Conservation (phyloP, 257 asterid species). For the Catharanthus roseus region DNA sequence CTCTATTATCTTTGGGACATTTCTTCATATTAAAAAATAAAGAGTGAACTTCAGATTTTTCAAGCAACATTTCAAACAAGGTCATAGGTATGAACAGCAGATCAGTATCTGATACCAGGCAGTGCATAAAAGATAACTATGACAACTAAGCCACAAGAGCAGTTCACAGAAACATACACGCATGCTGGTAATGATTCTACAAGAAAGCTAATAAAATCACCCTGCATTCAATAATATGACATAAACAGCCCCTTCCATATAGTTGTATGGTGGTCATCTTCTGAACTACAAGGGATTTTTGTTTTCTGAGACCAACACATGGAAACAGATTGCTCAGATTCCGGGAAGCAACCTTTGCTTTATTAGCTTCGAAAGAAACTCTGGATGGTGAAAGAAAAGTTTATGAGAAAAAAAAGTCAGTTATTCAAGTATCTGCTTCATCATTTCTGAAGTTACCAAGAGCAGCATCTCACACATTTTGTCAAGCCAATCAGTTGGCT, state of each 20-base stretch:
- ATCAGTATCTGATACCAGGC: neutral
- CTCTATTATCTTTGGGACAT: conserved; percentile 77
- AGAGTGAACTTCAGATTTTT: neutral
- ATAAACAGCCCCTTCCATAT: neutral
- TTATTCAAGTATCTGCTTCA: neutral
- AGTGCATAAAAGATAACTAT: neutral
- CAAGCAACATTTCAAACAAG: neutral
- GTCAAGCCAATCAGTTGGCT: too few relatives aligned
- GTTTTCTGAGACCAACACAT: neutral
- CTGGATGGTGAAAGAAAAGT: neutral
- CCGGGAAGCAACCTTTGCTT: neutral
- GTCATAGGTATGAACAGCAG: neutral
- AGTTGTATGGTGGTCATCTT: neutral
- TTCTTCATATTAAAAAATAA: conserved; percentile 35
- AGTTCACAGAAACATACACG: neutral
- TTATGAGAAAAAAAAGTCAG: neutral
- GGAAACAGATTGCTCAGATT: neutral
- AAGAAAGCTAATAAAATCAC: neutral
- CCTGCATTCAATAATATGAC: too few relatives aligned
- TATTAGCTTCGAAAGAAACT: neutral
- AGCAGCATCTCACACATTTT: too few relatives aligned
- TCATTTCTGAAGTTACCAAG: neutral
- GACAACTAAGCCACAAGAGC: neutral
- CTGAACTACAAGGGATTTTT: too few relatives aligned
- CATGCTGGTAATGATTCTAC: neutral